Evolutionary conservation across 345 rosid species (phyloP), one percentile per base, ranked within the genome.

Genomic region (Populus ilicifolia): DNA sequence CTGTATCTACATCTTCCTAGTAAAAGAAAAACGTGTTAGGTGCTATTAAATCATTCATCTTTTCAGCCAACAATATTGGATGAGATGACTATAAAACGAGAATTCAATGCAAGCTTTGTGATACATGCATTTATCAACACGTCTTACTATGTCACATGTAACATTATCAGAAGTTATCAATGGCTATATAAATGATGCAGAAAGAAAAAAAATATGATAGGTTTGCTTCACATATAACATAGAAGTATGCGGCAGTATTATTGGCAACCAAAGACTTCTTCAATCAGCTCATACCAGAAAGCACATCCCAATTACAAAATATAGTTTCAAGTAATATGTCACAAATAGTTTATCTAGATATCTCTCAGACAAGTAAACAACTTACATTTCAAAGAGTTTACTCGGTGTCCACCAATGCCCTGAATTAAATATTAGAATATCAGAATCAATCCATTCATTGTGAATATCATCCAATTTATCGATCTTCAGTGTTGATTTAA

Each of bases 361-460:
- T 9, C 43, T 1, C n/a, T 41, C 5, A 20, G n/a, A 54, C 29
- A 72, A 41, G 43, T 0, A 66, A 17, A 72, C 52, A 72, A 82
- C 92, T 89, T 86, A 91, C 96, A 89, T 81, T 62, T 91, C 89
- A 69, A 89, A 90, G 68, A 91, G 93, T 85, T 91, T 91, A 44
- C 85, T 86, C 21, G 85, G 87, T 4, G 88, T 88, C 93, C 96
- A 91, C 96, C 93, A 91, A 41, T 91, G 96, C 67, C 92, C 93
- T 20, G 96, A 85, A 81, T 91, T 91, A 70, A 91, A 89, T 44
- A 91, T 77, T 76, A 91, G 75, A 79, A 84, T 80, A 73, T 91
- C 96, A 13, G 93, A 80, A 81, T 91, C 88, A 73, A 88, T 83
- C 93, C 96, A 91, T 81, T 91, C 91, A 21, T 85, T 83, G 88